Percentiles rank a stretch among this genome's conserved stretches.
These are phyloP conservation scores for Rosa hybrid DNA, from an alignment of 331 rosid genomes.

Conservation along the genomic window DNA sequence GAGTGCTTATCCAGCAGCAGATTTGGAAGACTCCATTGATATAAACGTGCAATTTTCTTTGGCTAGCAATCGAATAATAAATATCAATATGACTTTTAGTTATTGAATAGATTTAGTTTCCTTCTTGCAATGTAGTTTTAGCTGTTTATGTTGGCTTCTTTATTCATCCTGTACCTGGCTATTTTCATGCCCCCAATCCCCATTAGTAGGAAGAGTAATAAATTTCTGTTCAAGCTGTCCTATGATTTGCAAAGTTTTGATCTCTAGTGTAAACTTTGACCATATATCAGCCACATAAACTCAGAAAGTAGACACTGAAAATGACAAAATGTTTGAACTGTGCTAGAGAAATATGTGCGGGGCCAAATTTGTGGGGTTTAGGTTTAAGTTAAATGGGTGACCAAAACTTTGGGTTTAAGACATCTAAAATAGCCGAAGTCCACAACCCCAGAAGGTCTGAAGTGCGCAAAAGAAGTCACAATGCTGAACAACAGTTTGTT, in stretches of 20 bases:
- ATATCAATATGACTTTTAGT: neutral
- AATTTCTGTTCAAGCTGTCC: neutral
- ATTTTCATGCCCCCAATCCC: neutral
- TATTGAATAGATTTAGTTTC: neutral
- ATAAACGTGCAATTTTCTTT: neutral
- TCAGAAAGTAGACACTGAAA: neutral
- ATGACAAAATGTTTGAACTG: neutral
- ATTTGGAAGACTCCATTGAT: neutral
- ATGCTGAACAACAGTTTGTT: constrained; percentile 27
- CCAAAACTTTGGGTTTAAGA: neutral
- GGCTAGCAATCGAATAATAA: neutral
- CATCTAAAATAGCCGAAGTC: neutral
- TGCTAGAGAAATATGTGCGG: neutral
- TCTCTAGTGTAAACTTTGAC: neutral
- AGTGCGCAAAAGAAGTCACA: neutral
- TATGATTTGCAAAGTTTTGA: neutral
- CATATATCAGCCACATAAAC: neutral
- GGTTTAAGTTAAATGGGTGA: neutral
- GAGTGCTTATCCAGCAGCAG: neutral
- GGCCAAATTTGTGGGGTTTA: neutral
- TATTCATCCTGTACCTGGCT: neutral
- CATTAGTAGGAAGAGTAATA: neutral
- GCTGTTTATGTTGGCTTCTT: neutral
- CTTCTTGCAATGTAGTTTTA: neutral
- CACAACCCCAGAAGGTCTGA: neutral